Conservation (phyloP, 352 stramenopile genomes). For the Globisporangium parvum region DNA sequence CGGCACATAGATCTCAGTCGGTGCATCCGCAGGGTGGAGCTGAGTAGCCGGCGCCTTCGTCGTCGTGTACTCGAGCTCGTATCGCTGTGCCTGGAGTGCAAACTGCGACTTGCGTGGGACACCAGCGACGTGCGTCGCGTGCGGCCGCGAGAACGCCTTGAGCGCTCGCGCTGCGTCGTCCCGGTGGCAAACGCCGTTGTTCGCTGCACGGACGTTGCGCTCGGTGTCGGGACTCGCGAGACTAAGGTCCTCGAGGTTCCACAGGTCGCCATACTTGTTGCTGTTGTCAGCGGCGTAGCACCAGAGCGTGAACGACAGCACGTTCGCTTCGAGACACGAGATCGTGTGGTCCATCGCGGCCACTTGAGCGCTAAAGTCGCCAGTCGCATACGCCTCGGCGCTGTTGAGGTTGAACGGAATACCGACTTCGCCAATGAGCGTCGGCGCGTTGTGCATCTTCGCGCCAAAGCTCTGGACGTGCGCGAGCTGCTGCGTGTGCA, state of each 20-base stretch:
- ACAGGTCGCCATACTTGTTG: constrained; percentile 74
- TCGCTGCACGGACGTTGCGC: no score
- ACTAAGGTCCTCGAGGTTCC: constrained; percentile 86
- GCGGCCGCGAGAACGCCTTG: constrained; percentile 59
- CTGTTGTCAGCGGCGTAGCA: constrained; percentile 82
- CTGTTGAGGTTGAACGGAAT: constrained; percentile 70
- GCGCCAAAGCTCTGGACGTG: constrained; percentile 48
- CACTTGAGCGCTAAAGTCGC: constrained; percentile 41
- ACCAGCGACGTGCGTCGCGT: constrained; percentile 61
- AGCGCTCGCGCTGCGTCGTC: constrained; percentile 36
- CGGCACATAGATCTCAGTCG: constrained; percentile 69
- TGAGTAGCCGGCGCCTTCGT: constrained; percentile 16
- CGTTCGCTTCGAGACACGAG: constrained; percentile 58
- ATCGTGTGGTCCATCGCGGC: constrained; percentile 72
- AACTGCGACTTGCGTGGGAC: constrained; percentile 61
- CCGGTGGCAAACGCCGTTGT: neutral
- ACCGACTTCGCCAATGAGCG: constrained; percentile 66
- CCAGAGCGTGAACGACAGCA: constrained; percentile 87
- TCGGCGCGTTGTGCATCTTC: constrained; percentile 51
- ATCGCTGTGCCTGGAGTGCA: constrained; percentile 34
- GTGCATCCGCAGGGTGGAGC: constrained; percentile 12
- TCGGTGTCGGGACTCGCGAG: constrained; percentile 45
- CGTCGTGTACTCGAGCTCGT: constrained; percentile 50
- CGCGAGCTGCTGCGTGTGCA: constrained; percentile 52
- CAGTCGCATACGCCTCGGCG: constrained; percentile 31